These are phyloP conservation scores for Gentiana dahurica DNA, from an alignment of 257 asterid genomes.

Conservation along the genomic window DNA sequence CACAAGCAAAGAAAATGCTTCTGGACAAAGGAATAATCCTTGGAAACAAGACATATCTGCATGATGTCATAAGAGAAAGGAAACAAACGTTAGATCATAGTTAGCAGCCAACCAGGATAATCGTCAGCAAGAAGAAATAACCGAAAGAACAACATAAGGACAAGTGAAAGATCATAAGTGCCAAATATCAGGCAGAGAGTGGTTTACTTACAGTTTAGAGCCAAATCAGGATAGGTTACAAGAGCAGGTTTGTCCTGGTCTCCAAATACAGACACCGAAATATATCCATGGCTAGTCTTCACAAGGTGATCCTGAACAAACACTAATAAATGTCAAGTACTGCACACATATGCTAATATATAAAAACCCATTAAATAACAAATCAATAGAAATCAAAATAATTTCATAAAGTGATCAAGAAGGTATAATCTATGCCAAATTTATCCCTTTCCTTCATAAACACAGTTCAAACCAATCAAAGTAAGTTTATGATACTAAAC, in stretches of 20 bases:
- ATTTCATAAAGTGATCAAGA: conserved; percentile 14
- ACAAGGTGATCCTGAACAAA: conserved; percentile 77
- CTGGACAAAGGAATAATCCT: conserved; percentile 41
- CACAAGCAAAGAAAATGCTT: conserved; percentile 40
- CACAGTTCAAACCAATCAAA: not conserved
- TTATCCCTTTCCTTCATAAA: not conserved
- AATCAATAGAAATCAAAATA: conserved; percentile 17
- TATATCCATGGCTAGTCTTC: conserved; percentile 64
- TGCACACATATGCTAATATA: conserved; percentile 4
- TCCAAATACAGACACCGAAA: conserved; percentile 83
- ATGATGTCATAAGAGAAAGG: conserved; percentile 9
- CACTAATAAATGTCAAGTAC: conserved; percentile 4
- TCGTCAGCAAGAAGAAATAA: not conserved
- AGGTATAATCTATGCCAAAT: conserved; percentile 6
- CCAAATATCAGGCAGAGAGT: conserved; percentile 6
- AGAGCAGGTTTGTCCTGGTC: conserved; percentile 96
- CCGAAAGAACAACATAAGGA: not conserved
- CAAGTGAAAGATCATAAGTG: conserved; percentile 5
- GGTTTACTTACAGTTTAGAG: conserved; percentile 68
- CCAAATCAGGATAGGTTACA: conserved; percentile 91
- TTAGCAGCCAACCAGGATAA: too few species aligned
- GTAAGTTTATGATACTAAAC: conserved; percentile 16
- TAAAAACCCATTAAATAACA: conserved; percentile 14
- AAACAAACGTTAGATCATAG: not conserved
- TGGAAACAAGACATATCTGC: conserved; percentile 53